phyloP scores from a whole-genome alignment of 257 asterid genomes.

The Eustoma russellianum region DNA sequence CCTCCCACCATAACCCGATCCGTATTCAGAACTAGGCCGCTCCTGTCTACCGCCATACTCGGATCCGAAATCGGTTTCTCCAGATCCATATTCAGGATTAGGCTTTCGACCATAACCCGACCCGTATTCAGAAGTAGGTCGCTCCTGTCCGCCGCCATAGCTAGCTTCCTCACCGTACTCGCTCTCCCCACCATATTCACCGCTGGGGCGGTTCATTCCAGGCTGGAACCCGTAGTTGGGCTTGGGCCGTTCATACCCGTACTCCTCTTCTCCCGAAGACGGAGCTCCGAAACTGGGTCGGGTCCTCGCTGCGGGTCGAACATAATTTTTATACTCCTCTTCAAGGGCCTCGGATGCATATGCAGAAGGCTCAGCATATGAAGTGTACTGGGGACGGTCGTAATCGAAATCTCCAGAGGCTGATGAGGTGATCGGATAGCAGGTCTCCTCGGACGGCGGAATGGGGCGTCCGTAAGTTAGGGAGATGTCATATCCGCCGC shows the following conservation, averaged over 20 bases:
- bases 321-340: constrained; percentile 70
- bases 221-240: constrained; percentile 38
- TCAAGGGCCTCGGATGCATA: constrained; percentile 61
- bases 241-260: constrained; percentile 23
- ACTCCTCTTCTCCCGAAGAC: constrained; percentile 2
- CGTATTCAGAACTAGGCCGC: constrained; percentile 13
- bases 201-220: constrained; percentile 30
- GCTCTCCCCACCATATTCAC: constrained; percentile 19
- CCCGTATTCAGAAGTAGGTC: constrained; percentile 6
- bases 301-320: constrained; percentile 45
- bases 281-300: constrained; percentile 19
- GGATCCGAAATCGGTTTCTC: background rate
- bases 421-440: constrained; percentile 54
- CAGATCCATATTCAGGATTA: background rate
- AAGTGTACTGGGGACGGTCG: constrained; percentile 68
- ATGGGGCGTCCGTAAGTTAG: constrained; percentile 70
- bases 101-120: background rate
- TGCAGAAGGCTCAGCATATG: constrained; percentile 76
- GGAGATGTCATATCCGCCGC: constrained; percentile 75
- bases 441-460: constrained; percentile 65
- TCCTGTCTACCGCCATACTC: background rate
- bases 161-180: constrained; percentile 25
- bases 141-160: constrained; percentile 8
- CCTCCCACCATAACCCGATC: constrained; percentile 24
- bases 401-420: constrained; percentile 51